Conservation (phyloP, 495 filamentous ascomycete genomes). For the Podospora australis region DNA sequence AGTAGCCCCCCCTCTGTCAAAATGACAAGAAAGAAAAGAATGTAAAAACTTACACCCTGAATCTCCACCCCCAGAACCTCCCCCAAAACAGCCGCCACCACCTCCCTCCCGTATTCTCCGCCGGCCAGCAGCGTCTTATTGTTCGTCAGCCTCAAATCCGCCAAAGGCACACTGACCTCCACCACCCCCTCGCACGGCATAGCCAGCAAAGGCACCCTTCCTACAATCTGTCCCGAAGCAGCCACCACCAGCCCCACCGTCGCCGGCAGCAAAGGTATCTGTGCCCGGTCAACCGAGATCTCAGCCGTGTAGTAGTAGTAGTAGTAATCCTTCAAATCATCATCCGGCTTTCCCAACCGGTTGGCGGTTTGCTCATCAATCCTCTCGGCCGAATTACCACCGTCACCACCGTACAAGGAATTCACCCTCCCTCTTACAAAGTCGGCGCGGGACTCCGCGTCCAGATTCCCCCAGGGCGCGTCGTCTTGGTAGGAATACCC, state of each 20-base stretch:
- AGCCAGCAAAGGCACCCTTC: constrained; percentile 15
- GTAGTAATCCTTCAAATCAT: no score
- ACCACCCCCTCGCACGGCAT: constrained; percentile 16
- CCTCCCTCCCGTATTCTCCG: constrained; percentile 5
- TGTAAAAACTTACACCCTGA: constrained; percentile 12
- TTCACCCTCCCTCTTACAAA: constrained; percentile 26
- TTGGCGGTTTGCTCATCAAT: not conserved
- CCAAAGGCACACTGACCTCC: constrained; percentile 10
- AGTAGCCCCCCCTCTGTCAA: not conserved
- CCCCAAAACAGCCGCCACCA: constrained; percentile 14
- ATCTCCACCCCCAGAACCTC: constrained; percentile 16
- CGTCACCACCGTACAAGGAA: constrained; percentile 23
- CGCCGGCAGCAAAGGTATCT: constrained; percentile 23
- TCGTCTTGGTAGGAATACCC: constrained; percentile 46
- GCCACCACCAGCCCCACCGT: constrained; percentile 27
- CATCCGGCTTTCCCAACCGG: not conserved
- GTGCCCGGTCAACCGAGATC: constrained; percentile 25
- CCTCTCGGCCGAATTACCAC: not conserved
- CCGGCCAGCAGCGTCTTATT: not conserved
- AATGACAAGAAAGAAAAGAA: not conserved
- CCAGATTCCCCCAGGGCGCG: constrained; percentile 18
- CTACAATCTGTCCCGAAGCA: constrained; percentile 16
- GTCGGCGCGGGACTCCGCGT: constrained; percentile 15
- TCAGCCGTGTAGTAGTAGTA: constrained; percentile 31
- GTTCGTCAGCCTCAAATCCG: constrained; percentile 7